Conservation (phyloP, 2,329 filamentous ascomycete genomes). For the Stemphylium vesicarium region DNA sequence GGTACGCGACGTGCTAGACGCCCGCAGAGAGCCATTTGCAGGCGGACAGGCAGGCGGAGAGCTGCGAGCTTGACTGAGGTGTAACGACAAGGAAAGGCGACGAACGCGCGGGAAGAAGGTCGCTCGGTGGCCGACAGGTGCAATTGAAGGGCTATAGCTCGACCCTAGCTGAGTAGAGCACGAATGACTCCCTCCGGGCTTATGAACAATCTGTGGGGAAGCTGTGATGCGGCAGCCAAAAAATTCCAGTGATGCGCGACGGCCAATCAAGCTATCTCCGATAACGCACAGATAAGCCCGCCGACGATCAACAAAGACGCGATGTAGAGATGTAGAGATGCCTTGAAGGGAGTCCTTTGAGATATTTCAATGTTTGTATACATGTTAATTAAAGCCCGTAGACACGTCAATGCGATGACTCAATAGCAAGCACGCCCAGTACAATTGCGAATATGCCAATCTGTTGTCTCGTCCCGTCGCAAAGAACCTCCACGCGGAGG, state of each 20-base stretch:
- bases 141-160: conserved; percentile 44
- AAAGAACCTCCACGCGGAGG: conserved; percentile 9
- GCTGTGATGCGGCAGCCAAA: conserved; percentile 37
- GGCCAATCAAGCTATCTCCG: conserved; percentile 40
- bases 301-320: conserved; percentile 20
- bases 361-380: neutral
- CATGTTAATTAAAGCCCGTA: neutral
- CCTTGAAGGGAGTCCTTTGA: neutral
- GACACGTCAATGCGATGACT: neutral
- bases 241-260: conserved; percentile 39
- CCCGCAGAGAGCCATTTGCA: conserved; percentile 51
- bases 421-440: neutral
- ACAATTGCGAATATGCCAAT: neutral
- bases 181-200: conserved; percentile 36
- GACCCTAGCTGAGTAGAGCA: conserved; percentile 36
- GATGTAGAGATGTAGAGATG: neutral
- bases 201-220: conserved; percentile 42
- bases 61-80: conserved; percentile 41
- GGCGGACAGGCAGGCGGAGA: conserved; percentile 39
- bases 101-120: conserved; percentile 25
- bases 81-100: conserved; percentile 19
- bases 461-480: conserved; percentile 1
- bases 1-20: conserved; percentile 51
- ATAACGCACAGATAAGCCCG: conserved; percentile 39
- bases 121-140: conserved; percentile 25